Percentiles rank a stretch among this genome's conserved stretches.
Evolutionary conservation across 768 basidiomycete species (phyloP).

Genomic region (Termitomyces sp.): DNA sequence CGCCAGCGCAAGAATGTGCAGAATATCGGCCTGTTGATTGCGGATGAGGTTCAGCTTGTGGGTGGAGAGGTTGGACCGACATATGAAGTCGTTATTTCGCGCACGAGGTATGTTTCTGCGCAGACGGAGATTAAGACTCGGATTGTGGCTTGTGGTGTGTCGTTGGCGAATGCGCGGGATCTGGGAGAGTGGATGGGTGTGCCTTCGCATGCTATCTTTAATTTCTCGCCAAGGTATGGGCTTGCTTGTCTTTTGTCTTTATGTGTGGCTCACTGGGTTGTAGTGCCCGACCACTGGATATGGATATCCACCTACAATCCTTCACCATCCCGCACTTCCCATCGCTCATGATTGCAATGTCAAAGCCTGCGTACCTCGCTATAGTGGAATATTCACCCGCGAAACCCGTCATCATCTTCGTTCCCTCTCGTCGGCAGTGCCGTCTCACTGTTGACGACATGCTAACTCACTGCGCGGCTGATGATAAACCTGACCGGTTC

Average conservation of each 20-base stretch:
- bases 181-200: slow-evolving; percentile 98
- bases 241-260: not conserved
- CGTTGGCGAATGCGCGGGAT: slow-evolving; percentile 92
- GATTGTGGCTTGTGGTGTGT: slow-evolving; percentile 93
- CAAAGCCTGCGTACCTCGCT: slow-evolving; percentile 94
- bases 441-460: slow-evolving; percentile 92
- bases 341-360: slow-evolving; percentile 98
- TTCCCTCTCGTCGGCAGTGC: slow-evolving; percentile 91
- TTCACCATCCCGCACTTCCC: slow-evolving; percentile 98
- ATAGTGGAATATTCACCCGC: slow-evolving; percentile 83
- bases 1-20: slow-evolving; percentile 96
- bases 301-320: slow-evolving; percentile 96
- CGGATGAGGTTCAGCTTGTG: slow-evolving; percentile 92
- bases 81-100: slow-evolving; percentile 93
- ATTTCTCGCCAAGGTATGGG: slow-evolving; percentile 85
- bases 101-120: slow-evolving; percentile 94
- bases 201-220: slow-evolving; percentile 92
- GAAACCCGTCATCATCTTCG: slow-evolving; percentile 90
- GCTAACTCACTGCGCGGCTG: slow-evolving; percentile 82
- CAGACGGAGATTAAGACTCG: slow-evolving; percentile 92
- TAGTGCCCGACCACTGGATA: slow-evolving; percentile 92
- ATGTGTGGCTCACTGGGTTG: slow-evolving; percentile 12
- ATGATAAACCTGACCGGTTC: slow-evolving; percentile 82
- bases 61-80: slow-evolving; percentile 95
- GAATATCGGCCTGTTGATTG: slow-evolving; percentile 87